Evolutionary conservation across 1,284 basidiomycete genomes (phyloP), one percentile per base, ranked within the genome.

Genomic region (Cryptococcus maquisensis): DNA sequence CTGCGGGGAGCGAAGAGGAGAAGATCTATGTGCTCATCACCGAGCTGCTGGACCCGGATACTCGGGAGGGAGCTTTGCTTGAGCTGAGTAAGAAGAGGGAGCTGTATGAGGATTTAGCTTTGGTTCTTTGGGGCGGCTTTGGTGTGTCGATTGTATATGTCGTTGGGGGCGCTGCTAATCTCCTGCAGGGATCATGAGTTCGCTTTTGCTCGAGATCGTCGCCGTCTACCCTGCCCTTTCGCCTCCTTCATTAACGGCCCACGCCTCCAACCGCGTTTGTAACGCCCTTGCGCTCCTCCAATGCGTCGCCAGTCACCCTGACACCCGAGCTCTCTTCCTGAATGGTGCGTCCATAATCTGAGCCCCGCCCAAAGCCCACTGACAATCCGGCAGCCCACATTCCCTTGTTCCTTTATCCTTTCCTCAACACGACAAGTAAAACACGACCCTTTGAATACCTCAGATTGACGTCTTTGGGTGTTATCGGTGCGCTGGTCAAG

Each of bases 41-140:
- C 36, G 79, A 81, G 61, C 62, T 81, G 49, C 68, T 80, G 58
- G 77, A 78, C 60, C 77, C 77, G 9, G 70, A 80, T 50, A 84
- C 86, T n/a, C 81, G 93, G 58, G 93, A 97, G 72, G 82, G 81
- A 7, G 93, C 94, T 1, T 78, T 97, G 52, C 81, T 98, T 48
- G 96, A 99, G 79, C 81, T 99, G 64, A 96, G 92, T 80, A 98
- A 99, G 83, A 98, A 98, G 80, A 82, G 96, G 62, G 96, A 98
- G 78, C 93, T 98, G 78, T 98, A 96, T 75, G 96, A 99, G 72
- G 95, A 98, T 76, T 84, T 99, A 24, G 96, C 96, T 0, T 82
- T 98, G 32, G 91, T 99, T 13, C 82, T 99, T 5, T 99, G 96
- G 96, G 95, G 98, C 69, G 96, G 94, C 12, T 99, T 98, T 70